phyloP scores from a whole-genome alignment of 2,329 filamentous ascomycete genomes.

The Ophiostoma ips region DNA sequence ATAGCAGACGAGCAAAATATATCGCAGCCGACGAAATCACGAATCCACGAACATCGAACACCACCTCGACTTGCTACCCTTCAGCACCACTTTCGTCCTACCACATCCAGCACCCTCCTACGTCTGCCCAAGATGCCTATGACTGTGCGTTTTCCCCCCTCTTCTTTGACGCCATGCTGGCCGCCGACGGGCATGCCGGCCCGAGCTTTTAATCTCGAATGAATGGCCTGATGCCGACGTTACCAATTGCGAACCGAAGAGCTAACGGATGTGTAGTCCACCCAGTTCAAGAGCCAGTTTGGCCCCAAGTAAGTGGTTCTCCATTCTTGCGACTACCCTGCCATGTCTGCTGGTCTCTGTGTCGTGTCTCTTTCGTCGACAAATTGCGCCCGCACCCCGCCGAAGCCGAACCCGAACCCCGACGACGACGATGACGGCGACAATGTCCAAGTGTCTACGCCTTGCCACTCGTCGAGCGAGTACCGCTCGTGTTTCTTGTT shows the following conservation, averaged over 20 bases:
- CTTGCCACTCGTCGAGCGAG: too few relatives aligned
- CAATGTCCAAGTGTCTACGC: too few relatives aligned
- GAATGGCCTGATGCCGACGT: too few relatives aligned
- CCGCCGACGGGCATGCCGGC: background rate
- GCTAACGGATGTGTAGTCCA: slow-evolving; percentile 25
- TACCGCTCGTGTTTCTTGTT: too few relatives aligned
- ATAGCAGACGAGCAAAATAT: slow-evolving; percentile 16
- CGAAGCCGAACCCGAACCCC: background rate
- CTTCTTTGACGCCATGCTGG: too few relatives aligned
- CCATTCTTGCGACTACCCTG: background rate
- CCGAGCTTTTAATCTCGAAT: too few relatives aligned
- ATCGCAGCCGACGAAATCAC: background rate
- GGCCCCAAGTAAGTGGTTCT: slow-evolving; percentile 48
- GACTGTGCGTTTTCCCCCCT: background rate
- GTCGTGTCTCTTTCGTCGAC: background rate
- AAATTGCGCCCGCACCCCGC: background rate
- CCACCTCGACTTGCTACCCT: background rate
- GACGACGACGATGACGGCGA: background rate
- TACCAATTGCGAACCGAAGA: background rate
- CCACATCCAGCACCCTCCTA: background rate
- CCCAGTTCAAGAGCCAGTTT: slow-evolving; percentile 46
- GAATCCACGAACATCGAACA: background rate
- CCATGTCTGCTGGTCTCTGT: background rate
- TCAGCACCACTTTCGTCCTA: background rate
- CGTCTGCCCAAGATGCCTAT: background rate